Evolutionary conservation across 1,139 yeast genomes (phyloP).

Genomic region (Lodderomyces jiufengensis): DNA sequence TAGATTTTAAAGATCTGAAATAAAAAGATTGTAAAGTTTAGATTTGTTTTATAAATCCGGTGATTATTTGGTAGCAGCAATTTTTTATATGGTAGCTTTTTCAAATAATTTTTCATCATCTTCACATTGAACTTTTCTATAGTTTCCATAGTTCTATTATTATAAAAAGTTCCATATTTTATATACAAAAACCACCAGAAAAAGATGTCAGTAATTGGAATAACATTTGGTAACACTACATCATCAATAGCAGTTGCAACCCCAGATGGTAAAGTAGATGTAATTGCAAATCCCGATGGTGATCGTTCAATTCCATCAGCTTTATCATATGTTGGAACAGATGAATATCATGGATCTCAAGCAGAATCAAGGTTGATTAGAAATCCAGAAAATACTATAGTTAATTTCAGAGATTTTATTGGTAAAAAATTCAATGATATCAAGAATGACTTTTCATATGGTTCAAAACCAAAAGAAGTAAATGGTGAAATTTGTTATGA

Average conservation of each 20-base stretch:
- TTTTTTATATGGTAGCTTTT: too few relatives aligned
- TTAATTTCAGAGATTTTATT: slow-evolving; percentile 90
- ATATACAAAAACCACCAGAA: too few relatives aligned
- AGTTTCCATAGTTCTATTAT: too few relatives aligned
- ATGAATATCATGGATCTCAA: slow-evolving; percentile 97
- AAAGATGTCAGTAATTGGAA: slow-evolving; percentile 68
- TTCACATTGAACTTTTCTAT: too few relatives aligned
- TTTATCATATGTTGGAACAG: slow-evolving; percentile 85
- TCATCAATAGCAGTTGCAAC: slow-evolving; percentile 92
- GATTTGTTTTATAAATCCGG: too few relatives aligned
- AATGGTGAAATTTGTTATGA: slow-evolving; percentile 72
- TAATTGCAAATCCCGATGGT: slow-evolving; percentile 98
- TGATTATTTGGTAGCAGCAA: too few relatives aligned
- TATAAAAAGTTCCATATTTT: too few relatives aligned
- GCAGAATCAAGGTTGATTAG: slow-evolving; percentile 90
- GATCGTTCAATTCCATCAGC: slow-evolving; percentile 96
- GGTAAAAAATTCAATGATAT: slow-evolving; percentile 72
- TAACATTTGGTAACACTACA: slow-evolving; percentile 94
- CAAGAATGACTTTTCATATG: slow-evolving; percentile 57
- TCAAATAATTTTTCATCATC: too few relatives aligned
- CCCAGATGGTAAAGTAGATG: slow-evolving; percentile 88
- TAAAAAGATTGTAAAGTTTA: too few relatives aligned
- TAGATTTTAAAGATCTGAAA: too few relatives aligned
- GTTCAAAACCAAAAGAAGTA: slow-evolving; percentile 64
- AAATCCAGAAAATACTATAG: slow-evolving; percentile 81